Evolutionary conservation across 805 yeast genomes (phyloP).

Genomic region (Pichia gijzeniarum): DNA sequence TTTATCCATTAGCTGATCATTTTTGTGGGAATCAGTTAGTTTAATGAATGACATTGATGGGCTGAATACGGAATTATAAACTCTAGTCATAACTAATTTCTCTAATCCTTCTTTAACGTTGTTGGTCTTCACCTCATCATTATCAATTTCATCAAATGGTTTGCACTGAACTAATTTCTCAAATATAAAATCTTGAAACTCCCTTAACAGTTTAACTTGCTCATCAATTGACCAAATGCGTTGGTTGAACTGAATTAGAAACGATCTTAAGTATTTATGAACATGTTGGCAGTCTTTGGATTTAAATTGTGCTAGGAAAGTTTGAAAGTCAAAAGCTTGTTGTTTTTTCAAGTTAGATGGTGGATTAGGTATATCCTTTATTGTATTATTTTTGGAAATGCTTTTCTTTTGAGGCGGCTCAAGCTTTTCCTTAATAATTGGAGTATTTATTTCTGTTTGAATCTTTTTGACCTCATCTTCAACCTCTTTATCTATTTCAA

Average conservation of each 20-base stretch:
- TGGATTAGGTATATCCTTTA: constrained; percentile 25
- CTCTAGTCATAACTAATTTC: constrained; percentile 81
- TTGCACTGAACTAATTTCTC: constrained; percentile 54
- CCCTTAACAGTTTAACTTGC: constrained; percentile 67
- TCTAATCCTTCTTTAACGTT: constrained; percentile 90
- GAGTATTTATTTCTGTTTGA: neutral
- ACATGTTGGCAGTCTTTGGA: constrained; percentile 80
- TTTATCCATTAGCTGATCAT: constrained; percentile 61
- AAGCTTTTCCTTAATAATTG: neutral
- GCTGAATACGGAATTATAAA: constrained; percentile 72
- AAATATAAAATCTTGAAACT: constrained; percentile 69
- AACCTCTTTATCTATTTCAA: constrained; percentile 11
- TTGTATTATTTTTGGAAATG: constrained; percentile 7
- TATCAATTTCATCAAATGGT: constrained; percentile 62
- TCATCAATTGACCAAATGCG: constrained; percentile 69
- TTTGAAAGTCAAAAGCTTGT: constrained; percentile 71
- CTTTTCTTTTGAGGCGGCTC: no score
- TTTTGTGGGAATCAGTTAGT: constrained; percentile 49
- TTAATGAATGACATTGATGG: constrained; percentile 45
- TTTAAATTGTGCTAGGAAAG: constrained; percentile 65
- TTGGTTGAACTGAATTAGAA: constrained; percentile 67
- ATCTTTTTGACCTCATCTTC: constrained; percentile 10
- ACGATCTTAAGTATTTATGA: constrained; percentile 79
- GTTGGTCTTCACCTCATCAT: constrained; percentile 47
- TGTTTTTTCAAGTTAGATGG: constrained; percentile 25